Base-by-base conservation (phyloP, 305 asterid genomes). In the Fraxinus floribunda region DNA sequence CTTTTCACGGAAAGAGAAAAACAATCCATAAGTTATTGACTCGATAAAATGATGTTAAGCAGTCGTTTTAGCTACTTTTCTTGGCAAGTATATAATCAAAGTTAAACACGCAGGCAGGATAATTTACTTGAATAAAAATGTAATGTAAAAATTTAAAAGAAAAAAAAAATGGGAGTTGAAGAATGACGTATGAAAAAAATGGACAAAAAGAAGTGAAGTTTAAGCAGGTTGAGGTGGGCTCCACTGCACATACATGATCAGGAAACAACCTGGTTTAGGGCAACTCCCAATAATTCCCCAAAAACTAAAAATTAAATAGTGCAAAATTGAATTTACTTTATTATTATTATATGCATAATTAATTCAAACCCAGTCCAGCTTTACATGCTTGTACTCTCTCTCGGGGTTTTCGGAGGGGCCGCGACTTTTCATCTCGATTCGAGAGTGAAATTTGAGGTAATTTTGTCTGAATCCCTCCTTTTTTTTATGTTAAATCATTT, bases 331-430 rank as follows among this genome's bases (percentile, higher is more conserved):
- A 18, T 64, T 3, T 35, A 78, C 81, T 68, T 36, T 80, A 81
- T 49, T 49, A 84, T 29, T 29, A 30, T 30, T 39, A 78, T 80
- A 83, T 81, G 66, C 88, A 83, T 86, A 84, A 89, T 83, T 88
- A 55, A 55, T 55, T 18, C 10, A 6, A 55, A 55, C 10, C 88
- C 82, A 80, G 77, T 84, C 85, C 91, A 78, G 86, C 66, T 83
- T 87, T 88, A 82, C 88, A 74, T 73, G 24, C 77, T 30, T 32
- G 57, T 76, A 70, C 89, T 77, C 90, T 82, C 88, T 84, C 85
- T 86, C 87, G 87, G 94, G 95, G 97, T 89, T 93, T 90, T 84
- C 75, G 73, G 77, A 46, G 84, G 88, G 94, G 92, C 92, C 92
- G 90, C 85, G 87, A 90, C 85, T 84, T 86, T 73, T 85, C 73